These are phyloP conservation scores for Phanerodontia chrysosporium DNA, from an alignment of 768 basidiomycete genomes.

Conservation along the genomic window DNA sequence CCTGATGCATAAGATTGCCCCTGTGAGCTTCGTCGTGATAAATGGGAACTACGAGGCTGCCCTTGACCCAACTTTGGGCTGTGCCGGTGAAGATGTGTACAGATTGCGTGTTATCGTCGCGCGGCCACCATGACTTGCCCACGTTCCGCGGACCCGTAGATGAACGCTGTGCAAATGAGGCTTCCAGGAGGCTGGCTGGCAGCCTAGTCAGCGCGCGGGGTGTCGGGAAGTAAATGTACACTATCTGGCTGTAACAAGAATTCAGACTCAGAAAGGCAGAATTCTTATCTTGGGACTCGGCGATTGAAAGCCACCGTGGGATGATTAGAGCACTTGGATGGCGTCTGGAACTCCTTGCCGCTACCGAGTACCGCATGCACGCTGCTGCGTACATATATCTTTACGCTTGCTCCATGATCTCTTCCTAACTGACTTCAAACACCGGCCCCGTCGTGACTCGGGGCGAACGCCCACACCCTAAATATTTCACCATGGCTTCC, in stretches of 20 bases:
- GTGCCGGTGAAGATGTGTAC: neutral
- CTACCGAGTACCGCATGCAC: neutral
- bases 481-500: conserved; percentile 16
- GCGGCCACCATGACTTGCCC: neutral
- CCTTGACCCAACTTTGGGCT: neutral
- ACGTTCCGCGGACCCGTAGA: neutral
- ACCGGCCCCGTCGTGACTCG: conserved; percentile 14
- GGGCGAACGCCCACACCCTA: neutral
- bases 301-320: neutral
- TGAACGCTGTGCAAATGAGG: neutral
- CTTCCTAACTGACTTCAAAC: neutral
- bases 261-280: neutral
- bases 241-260: neutral
- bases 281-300: neutral
- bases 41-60: neutral
- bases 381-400: conserved; percentile 5
- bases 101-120: neutral
- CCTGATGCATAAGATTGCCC: neutral
- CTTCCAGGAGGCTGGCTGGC: neutral
- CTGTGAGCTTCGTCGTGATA: neutral
- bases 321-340: neutral
- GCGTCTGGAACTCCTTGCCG: neutral
- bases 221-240: neutral
- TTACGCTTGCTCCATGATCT: conserved; percentile 4
- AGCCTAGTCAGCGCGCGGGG: neutral